Percentiles rank a stretch among this genome's conserved stretches.
These are phyloP conservation scores for Adansonia rubrostipa DNA, from an alignment of 441 rosid genomes.

Conservation along the genomic window DNA sequence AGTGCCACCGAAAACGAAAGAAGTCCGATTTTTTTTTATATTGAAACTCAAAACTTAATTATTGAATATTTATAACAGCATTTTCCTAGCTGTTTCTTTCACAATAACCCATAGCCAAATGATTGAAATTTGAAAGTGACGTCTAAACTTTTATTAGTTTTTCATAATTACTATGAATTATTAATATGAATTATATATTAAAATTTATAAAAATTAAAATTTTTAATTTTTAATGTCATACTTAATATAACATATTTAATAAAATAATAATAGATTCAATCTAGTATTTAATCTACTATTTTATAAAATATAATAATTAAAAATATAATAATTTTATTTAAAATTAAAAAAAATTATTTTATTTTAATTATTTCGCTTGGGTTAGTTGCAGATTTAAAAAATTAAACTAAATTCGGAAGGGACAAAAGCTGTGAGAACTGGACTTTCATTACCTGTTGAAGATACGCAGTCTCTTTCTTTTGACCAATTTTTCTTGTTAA, in stretches of 20 bases:
- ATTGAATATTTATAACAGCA: background rate
- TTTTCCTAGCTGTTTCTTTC: background rate
- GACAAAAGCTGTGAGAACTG: constrained; percentile 1
- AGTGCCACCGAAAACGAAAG: background rate
- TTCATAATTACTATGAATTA: too few species aligned
- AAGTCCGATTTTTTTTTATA: background rate
- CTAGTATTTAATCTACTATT: too few species aligned
- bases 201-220: too few species aligned
- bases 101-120: too few species aligned
- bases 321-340: too few species aligned
- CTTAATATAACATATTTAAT: too few species aligned
- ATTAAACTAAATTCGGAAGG: background rate
- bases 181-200: too few species aligned
- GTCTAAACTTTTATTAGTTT: too few species aligned
- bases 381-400: background rate
- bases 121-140: too few species aligned
- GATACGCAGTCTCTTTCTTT: constrained; percentile 10
- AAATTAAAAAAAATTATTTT: too few species aligned
- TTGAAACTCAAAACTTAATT: background rate
- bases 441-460: background rate
- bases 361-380: background rate
- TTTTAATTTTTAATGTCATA: too few species aligned
- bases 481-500: background rate
- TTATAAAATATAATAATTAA: background rate
- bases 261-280: too few species aligned